phyloP scores from a whole-genome alignment of 305 asterid genomes.

The Fraxinus paxiana region DNA sequence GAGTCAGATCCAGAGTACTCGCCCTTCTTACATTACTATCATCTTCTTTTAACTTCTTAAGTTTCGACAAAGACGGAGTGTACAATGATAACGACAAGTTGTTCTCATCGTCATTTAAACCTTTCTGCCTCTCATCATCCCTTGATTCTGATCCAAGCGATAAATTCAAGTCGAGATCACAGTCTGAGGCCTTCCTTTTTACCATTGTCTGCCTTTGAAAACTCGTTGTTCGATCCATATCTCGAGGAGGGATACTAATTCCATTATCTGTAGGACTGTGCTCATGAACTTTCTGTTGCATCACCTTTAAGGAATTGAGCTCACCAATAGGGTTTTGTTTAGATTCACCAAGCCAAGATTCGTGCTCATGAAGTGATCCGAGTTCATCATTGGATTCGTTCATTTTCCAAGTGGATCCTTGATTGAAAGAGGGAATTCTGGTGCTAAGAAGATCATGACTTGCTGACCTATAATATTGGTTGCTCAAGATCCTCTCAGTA shows the following conservation, averaged over 20 bases:
- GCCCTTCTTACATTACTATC: conserved; percentile 42
- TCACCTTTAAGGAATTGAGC: background rate
- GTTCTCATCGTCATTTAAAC: conserved; percentile 20
- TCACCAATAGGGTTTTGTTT: conserved; percentile 32
- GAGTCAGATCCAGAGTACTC: conserved; percentile 97
- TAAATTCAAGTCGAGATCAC: conserved; percentile 46
- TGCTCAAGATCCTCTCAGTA: conserved; percentile 28
- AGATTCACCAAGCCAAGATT: conserved; percentile 20
- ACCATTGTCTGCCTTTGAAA: conserved; percentile 13
- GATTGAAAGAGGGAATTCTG: conserved; percentile 26
- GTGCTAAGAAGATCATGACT: conserved; percentile 29
- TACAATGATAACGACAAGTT: conserved; percentile 44
- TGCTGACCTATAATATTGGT: conserved; percentile 26
- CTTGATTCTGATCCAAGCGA: conserved; percentile 42
- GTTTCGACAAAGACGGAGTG: conserved; percentile 30
- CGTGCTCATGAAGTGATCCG: conserved; percentile 24
- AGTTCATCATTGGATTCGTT: background rate
- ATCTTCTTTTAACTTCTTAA: conserved; percentile 35
- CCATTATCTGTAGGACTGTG: background rate
- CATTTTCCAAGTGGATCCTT: conserved; percentile 24
- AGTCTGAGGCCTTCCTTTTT: conserved; percentile 49
- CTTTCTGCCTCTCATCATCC: background rate
- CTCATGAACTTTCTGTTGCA: background rate
- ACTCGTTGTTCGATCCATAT: background rate
- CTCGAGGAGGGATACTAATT: background rate